Evolutionary conservation across 331 rosid species (phyloP).

Genomic region (Stylosanthes scabra): DNA sequence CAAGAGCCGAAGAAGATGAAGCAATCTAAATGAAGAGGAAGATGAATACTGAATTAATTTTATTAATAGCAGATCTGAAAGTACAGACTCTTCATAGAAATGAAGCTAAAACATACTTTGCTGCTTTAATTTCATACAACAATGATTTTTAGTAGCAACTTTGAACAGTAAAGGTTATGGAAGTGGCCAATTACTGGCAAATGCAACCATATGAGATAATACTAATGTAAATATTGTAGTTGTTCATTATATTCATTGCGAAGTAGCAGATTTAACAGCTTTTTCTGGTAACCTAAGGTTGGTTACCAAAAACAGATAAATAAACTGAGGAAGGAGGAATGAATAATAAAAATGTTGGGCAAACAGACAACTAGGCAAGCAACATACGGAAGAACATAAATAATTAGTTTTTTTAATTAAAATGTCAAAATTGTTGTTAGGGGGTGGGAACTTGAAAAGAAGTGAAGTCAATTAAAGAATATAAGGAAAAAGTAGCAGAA

Average conservation of each 20-base stretch:
- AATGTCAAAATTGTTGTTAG: neutral
- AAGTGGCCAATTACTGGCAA: too few species aligned
- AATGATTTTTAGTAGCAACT: too few species aligned
- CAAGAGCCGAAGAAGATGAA: too few species aligned
- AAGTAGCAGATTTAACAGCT: neutral
- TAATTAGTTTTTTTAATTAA: neutral
- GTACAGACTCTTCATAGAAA: too few species aligned
- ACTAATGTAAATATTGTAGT: neutral
- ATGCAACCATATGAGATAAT: too few species aligned
- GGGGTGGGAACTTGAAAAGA: neutral
- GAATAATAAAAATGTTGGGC: conserved; percentile 12
- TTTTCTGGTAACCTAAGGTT: conserved; percentile 51
- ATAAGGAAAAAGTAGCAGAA: too few species aligned
- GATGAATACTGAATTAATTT: too few species aligned
- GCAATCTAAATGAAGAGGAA: too few species aligned
- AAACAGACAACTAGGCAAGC: neutral
- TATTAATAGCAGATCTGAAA: too few species aligned
- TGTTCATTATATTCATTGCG: conserved; percentile 33
- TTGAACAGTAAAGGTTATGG: too few species aligned
- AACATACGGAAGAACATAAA: neutral
- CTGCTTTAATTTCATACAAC: too few species aligned
- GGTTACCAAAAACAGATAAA: conserved; percentile 54
- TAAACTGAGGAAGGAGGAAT: neutral
- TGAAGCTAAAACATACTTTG: too few species aligned
- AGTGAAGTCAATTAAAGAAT: neutral